Evolutionary conservation across 2,329 filamentous ascomycete species (phyloP).

Genomic region (Geosmithia morbida): DNA sequence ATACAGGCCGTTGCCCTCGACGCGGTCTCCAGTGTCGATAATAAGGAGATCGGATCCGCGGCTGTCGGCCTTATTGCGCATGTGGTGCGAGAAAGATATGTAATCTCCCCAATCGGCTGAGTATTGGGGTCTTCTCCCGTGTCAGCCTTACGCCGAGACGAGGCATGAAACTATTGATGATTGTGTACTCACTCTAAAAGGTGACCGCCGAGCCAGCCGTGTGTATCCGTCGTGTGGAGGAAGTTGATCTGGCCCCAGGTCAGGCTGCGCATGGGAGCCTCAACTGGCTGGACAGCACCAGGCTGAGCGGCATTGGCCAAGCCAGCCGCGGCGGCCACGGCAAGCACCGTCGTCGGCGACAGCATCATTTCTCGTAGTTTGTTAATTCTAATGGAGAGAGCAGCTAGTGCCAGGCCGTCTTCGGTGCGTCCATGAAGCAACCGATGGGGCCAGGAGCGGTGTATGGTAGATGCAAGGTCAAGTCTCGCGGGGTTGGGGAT

Average conservation of each 20-base stretch:
- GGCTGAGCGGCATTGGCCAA: conserved; percentile 51
- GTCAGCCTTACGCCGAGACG: background rate
- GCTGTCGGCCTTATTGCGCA: conserved; percentile 65
- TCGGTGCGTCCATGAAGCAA: background rate
- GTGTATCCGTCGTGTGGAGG: conserved; percentile 90
- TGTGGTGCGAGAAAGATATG: conserved; percentile 75
- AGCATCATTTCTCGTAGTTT: conserved; percentile 7
- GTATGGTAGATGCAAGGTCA: background rate
- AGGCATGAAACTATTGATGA: background rate
- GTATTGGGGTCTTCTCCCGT: conserved; percentile 57
- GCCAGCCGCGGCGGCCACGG: conserved; percentile 16
- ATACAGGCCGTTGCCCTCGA: conserved; percentile 91
- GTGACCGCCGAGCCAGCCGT: conserved; percentile 92
- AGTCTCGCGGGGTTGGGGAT: background rate
- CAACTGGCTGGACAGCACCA: conserved; percentile 60
- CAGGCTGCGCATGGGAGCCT: conserved; percentile 69
- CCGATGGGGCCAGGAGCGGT: background rate
- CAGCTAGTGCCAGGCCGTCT: too few species aligned
- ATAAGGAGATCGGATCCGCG: conserved; percentile 75
- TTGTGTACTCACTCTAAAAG: conserved; percentile 58
- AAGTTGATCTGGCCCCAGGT: conserved; percentile 94
- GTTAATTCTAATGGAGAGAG: too few species aligned
- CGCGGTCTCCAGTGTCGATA: conserved; percentile 85
- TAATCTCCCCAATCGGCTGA: conserved; percentile 98
- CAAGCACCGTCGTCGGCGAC: conserved; percentile 7